A percentile compares a stretch with the other conserved stretches of the same genome.
Conservation (phyloP, 352 stramenopile genomes). For the Pythium utonaiense region DNA sequence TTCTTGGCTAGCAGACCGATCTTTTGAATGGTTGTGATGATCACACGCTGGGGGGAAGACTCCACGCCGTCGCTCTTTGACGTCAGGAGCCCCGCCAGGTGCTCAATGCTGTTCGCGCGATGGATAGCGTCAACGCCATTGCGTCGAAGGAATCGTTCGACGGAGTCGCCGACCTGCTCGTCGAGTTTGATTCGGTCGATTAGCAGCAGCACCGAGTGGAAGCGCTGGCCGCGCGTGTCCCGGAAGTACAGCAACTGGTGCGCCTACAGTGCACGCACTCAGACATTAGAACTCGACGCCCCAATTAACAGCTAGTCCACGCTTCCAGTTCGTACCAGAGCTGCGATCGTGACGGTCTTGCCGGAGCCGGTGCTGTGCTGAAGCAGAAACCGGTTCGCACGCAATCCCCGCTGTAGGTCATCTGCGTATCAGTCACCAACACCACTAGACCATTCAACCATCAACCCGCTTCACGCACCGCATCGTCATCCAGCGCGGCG, state of each 20-base stretch:
- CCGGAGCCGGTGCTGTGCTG: conserved; percentile 82
- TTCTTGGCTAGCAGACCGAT: conserved; percentile 68
- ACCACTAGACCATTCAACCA: too few relatives aligned
- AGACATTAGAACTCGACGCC: too few relatives aligned
- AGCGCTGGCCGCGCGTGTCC: conserved; percentile 37
- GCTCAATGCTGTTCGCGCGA: conserved; percentile 68
- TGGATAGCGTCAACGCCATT: conserved; percentile 74
- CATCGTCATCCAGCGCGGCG: conserved; percentile 30
- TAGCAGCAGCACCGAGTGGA: conserved; percentile 76
- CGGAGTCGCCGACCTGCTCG: conserved; percentile 67
- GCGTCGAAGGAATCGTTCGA: conserved; percentile 64
- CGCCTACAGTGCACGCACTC: conserved; percentile 30
- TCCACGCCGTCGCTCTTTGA: conserved; percentile 17
- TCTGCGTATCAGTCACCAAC: too few relatives aligned
- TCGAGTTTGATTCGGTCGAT: conserved; percentile 83
- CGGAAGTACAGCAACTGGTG: conserved; percentile 65
- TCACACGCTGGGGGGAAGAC: conserved; percentile 40
- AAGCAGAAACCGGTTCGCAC: conserved; percentile 48
- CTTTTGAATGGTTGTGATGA: conserved; percentile 84
- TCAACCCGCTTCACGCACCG: conserved; percentile 4
- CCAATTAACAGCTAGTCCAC: too few relatives aligned
- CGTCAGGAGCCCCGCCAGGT: conserved; percentile 55
- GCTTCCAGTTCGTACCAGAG: too few relatives aligned
- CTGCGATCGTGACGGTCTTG: conserved; percentile 79
- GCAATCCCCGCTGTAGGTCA: not conserved